phyloP scores from a whole-genome alignment of 805 yeast species.

The Zygosaccharomyces bisporus region DNA sequence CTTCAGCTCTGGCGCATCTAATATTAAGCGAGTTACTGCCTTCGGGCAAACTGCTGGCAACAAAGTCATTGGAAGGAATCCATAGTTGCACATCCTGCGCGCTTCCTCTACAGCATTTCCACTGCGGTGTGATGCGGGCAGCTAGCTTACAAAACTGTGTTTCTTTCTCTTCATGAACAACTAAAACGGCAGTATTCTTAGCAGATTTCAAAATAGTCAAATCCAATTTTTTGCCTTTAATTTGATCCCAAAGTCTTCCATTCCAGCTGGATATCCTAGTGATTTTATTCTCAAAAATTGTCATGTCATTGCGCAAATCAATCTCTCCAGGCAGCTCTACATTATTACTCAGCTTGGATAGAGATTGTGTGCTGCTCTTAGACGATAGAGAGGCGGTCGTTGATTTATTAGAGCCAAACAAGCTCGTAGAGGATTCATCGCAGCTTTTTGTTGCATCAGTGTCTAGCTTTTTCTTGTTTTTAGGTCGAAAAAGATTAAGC shows the following conservation, averaged over 20 bases:
- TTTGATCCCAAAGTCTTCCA: constrained; percentile 23
- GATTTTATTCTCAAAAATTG: constrained; percentile 17
- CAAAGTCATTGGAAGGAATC: constrained; percentile 17
- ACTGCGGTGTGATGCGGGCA: constrained; percentile 17
- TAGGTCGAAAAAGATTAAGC: constrained; percentile 27
- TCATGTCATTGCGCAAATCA: constrained; percentile 9
- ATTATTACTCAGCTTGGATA: constrained; percentile 2
- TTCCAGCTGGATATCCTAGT: constrained; percentile 28
- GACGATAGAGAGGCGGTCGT: constrained; percentile 7
- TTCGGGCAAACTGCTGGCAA: constrained; percentile 15
- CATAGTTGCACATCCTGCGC: constrained; percentile 34
- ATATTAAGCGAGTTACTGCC: constrained; percentile 20
- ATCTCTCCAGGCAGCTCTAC: constrained; percentile 15
- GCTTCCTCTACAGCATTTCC: constrained; percentile 28
- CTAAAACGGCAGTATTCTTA: constrained; percentile 13
- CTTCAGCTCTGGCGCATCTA: constrained; percentile 24
- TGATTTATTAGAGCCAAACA: constrained; percentile 5
- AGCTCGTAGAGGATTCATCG: background rate
- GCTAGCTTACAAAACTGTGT: constrained; percentile 15
- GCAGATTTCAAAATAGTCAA: constrained; percentile 12
- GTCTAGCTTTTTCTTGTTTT: constrained; percentile 17
- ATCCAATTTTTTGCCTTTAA: constrained; percentile 12
- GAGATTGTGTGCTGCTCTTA: background rate
- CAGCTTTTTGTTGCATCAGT: constrained; percentile 12
- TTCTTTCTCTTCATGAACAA: constrained; percentile 13